Evolutionary conservation across 2,329 filamentous ascomycete species (phyloP).

Genomic region (Mycosphaerella arachidis): DNA sequence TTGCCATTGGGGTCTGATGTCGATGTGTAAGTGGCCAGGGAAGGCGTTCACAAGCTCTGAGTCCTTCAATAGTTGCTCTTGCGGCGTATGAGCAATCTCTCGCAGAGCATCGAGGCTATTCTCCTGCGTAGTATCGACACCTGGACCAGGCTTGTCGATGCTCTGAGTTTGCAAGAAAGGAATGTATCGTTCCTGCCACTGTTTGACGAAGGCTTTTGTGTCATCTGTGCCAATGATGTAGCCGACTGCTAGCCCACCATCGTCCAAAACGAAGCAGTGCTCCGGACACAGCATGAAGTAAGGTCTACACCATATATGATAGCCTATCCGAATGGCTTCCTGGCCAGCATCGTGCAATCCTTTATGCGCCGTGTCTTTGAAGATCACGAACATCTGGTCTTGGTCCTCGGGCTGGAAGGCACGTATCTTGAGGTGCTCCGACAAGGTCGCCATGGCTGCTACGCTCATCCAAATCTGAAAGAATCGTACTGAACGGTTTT

Average conservation of each 20-base stretch:
- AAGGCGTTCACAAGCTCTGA: slow-evolving; percentile 18
- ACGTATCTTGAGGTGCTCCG: neutral
- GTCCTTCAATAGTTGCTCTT: neutral
- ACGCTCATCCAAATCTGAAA: neutral
- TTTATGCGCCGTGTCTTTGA: neutral
- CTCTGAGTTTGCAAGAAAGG: slow-evolving; percentile 14
- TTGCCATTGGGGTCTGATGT: slow-evolving; percentile 35
- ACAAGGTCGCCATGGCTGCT: neutral
- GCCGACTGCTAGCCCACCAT: slow-evolving; percentile 34
- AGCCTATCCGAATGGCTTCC: neutral
- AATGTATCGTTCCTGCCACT: slow-evolving; percentile 30
- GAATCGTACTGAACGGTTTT: neutral
- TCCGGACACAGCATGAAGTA: slow-evolving; percentile 30
- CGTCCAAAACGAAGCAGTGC: slow-evolving; percentile 36
- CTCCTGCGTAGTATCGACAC: neutral
- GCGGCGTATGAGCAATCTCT: neutral
- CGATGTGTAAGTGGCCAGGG: slow-evolving; percentile 38
- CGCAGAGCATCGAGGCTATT: neutral
- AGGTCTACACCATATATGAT: slow-evolving; percentile 27
- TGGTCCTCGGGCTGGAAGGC: neutral
- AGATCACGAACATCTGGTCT: neutral
- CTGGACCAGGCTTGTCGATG: neutral
- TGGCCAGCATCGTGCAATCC: neutral
- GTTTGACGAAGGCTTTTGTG: slow-evolving; percentile 27
- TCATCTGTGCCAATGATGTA: slow-evolving; percentile 36